Evolutionary conservation across 2,329 filamentous ascomycete species (phyloP).

Genomic region (Cucurbitaria berberidis): DNA sequence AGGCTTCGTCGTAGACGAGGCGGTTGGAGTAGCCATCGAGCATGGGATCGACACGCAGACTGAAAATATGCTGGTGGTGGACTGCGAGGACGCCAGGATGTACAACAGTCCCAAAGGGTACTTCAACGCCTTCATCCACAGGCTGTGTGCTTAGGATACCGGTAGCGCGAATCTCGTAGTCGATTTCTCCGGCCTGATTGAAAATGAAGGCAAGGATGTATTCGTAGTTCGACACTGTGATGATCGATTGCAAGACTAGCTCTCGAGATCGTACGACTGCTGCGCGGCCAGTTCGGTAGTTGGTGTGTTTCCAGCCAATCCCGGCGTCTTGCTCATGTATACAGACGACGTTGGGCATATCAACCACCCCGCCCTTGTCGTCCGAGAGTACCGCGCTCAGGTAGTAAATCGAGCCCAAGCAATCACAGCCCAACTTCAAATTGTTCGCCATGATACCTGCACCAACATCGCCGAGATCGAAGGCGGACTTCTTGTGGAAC

Average conservation of each 20-base stretch:
- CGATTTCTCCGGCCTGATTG: constrained; percentile 71
- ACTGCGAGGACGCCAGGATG: constrained; percentile 71
- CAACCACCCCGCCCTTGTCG: constrained; percentile 63
- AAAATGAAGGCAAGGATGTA: constrained; percentile 76
- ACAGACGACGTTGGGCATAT: constrained; percentile 71
- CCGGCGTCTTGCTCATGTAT: constrained; percentile 74
- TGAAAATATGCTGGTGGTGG: constrained; percentile 80
- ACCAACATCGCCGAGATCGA: constrained; percentile 71
- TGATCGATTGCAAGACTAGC: constrained; percentile 72
- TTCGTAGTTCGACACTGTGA: constrained; percentile 75
- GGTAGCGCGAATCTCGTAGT: constrained; percentile 72
- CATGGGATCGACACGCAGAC: constrained; percentile 56
- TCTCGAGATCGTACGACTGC: constrained; percentile 69
- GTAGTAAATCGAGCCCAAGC: constrained; percentile 73
- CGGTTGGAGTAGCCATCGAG: constrained; percentile 56
- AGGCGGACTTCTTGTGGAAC: constrained; percentile 70
- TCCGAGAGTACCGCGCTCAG: constrained; percentile 65
- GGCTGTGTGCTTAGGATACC: constrained; percentile 72
- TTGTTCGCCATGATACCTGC: constrained; percentile 73
- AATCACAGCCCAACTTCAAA: constrained; percentile 72
- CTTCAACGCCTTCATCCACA: constrained; percentile 68
- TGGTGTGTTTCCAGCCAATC: constrained; percentile 74
- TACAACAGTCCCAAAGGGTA: constrained; percentile 72
- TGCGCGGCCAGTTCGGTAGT: constrained; percentile 69
- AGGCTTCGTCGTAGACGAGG: constrained; percentile 60